phyloP scores from a whole-genome alignment of 192 early-diverging fungal genomes.

The Coemansia sp. region DNA sequence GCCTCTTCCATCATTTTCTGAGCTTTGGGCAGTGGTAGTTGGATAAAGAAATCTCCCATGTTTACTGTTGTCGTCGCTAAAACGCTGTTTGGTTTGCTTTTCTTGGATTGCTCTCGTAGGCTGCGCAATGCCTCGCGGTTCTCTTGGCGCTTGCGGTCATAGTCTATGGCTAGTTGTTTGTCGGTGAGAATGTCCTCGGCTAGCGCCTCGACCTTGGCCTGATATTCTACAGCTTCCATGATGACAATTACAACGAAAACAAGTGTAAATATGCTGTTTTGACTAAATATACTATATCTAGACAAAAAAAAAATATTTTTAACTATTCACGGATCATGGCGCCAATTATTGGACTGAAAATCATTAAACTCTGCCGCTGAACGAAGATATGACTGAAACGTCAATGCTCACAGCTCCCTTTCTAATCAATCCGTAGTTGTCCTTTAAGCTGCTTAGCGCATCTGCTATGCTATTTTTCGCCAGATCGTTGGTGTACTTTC shows the following conservation, averaged over 20 bases:
- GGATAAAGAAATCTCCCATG: slow-evolving; percentile 58
- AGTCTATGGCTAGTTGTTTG: slow-evolving; percentile 43
- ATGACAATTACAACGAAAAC: neutral
- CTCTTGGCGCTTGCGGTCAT: slow-evolving; percentile 44
- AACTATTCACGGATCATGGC: too few species aligned
- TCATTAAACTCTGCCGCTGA: too few species aligned
- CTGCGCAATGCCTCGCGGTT: slow-evolving; percentile 42
- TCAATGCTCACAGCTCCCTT: neutral
- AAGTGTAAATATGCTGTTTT: neutral
- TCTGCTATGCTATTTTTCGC: neutral
- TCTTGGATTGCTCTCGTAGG: slow-evolving; percentile 25
- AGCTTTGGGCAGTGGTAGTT: slow-evolving; percentile 40
- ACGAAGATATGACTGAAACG: neutral
- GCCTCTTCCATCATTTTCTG: slow-evolving; percentile 37
- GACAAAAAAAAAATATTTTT: too few species aligned
- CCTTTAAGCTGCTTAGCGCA: neutral
- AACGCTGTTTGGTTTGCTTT: slow-evolving; percentile 20
- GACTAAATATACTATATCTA: neutral
- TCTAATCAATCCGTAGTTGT: neutral
- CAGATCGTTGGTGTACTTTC: neutral
- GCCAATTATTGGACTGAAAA: too few species aligned
- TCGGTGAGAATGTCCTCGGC: slow-evolving; percentile 54
- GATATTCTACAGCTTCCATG: slow-evolving; percentile 44
- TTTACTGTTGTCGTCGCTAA: slow-evolving; percentile 36
- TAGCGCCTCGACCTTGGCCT: slow-evolving; percentile 37